Conservation (phyloP, 257 asterid genomes). For the Capsicum baccatum region DNA sequence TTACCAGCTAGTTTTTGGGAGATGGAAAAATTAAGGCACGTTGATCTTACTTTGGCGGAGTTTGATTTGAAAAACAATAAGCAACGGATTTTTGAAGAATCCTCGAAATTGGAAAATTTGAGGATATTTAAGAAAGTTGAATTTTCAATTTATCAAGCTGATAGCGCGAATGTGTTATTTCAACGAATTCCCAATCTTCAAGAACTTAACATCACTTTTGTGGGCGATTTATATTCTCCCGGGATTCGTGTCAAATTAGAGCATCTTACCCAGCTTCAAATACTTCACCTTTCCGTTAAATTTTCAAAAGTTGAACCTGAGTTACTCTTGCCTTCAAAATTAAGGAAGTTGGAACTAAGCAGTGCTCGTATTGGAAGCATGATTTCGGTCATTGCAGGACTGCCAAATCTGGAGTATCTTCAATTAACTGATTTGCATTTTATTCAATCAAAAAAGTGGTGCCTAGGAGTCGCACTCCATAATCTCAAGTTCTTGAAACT, state of each 20-base stretch:
- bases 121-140: neutral
- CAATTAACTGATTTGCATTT: neutral
- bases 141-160: neutral
- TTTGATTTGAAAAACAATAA: neutral
- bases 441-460: neutral
- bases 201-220: too few species aligned
- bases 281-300: too few species aligned
- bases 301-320: neutral
- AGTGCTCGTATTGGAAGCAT: neutral
- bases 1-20: neutral
- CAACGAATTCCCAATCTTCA: too few species aligned
- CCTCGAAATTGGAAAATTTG: conserved; percentile 5
- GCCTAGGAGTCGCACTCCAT: neutral
- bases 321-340: neutral
- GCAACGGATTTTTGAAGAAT: neutral
- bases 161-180: too few species aligned
- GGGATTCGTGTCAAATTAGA: too few species aligned
- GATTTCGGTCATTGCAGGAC: neutral
- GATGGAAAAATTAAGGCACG: neutral
- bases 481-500: too few species aligned
- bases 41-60: neutral
- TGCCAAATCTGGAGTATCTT: neutral
- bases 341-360: neutral
- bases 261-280: too few species aligned
- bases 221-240: too few species aligned